Percentiles rank a stretch among this genome's conserved stretches.
Conservation (phyloP, 495 filamentous ascomycete species). For the Penicillium mononematosum region DNA sequence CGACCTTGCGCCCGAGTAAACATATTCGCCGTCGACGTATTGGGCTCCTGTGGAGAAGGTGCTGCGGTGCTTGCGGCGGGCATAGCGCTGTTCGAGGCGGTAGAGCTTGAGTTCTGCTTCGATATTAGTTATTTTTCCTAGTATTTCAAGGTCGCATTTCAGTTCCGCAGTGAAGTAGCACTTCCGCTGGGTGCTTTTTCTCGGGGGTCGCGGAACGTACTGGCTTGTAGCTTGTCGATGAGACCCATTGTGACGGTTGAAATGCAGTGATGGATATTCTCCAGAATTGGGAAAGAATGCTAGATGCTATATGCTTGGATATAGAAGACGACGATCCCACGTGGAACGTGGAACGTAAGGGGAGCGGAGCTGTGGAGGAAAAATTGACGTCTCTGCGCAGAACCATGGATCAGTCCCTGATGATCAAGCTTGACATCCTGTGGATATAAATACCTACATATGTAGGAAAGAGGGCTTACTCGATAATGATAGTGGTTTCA, state of each 20-base stretch:
- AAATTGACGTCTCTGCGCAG: neutral
- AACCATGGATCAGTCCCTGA: slow-evolving; percentile 2
- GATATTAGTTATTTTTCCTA: slow-evolving; percentile 22
- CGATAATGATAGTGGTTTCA: neutral
- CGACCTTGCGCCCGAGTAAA: slow-evolving; percentile 54
- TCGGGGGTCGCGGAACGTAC: slow-evolving; percentile 32
- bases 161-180: neutral
- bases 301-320: neutral
- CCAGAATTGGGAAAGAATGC: neutral
- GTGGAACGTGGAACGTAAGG: neutral
- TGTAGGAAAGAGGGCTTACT: neutral
- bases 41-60: slow-evolving; percentile 81
- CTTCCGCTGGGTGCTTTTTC: neutral
- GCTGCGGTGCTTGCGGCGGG: slow-evolving; percentile 77
- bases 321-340: neutral
- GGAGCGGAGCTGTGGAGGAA: neutral
- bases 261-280: neutral
- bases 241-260: slow-evolving; percentile 37
- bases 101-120: slow-evolving; percentile 73
- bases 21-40: slow-evolving; percentile 92
- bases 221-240: slow-evolving; percentile 57
- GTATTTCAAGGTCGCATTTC: neutral
- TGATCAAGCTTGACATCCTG: neutral
- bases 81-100: slow-evolving; percentile 90
- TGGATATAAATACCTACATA: neutral